Base-by-base conservation (phyloP, 2,329 filamentous ascomycete genomes). In the Fusarium tanahbumbuense region DNA sequence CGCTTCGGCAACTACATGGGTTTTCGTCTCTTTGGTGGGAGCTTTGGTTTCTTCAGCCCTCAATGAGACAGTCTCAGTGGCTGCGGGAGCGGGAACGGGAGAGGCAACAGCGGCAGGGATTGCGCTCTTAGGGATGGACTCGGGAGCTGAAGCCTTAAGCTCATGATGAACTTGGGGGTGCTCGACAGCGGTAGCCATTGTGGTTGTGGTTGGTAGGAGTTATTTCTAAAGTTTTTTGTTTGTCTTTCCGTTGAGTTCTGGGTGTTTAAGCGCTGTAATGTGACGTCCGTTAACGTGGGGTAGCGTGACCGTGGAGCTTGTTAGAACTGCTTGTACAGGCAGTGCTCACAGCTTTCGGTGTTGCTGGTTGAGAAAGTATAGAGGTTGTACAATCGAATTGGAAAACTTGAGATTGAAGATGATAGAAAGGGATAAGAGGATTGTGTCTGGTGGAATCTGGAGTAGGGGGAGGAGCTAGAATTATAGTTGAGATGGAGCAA, bases 1-100 rank as follows among this genome's bases (percentile, higher is more conserved):
- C 76, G 92, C 91, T 85, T 94, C 92, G 67, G 86, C 85, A 76
- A 94, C 91, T 75, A 92, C 90, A 49, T 86, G 87, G 73, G 75
- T 77, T 79, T 84, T 86, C 76, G 62, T 62, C 25, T 56, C 48
- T 40, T 64, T 45, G 27, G 30, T 37, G 4, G 63, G n/a, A 57
- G 48, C 32, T 34, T 57, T 22, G 37, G 50, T 42, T 34, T 67
- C 50, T 20, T 67, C 50, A 55, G 49, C 45, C 46, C 48, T 72
- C 42, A 60, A 47, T 27, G 58, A 45, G 48, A 64, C 48, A 34
- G 67, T 60, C 40, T 68, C 65, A 42, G 32, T 55, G 46, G 70
- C 70, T 60, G 64, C 55, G 40, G 59, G 70, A 28, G 67, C 64
- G 30, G 70, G 68, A 66, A 41, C 45, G 34, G 68, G 55, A 53